Evolutionary conservation across 306 rosid species (phyloP).

Genomic region (Gynostemma pentaphyllum): DNA sequence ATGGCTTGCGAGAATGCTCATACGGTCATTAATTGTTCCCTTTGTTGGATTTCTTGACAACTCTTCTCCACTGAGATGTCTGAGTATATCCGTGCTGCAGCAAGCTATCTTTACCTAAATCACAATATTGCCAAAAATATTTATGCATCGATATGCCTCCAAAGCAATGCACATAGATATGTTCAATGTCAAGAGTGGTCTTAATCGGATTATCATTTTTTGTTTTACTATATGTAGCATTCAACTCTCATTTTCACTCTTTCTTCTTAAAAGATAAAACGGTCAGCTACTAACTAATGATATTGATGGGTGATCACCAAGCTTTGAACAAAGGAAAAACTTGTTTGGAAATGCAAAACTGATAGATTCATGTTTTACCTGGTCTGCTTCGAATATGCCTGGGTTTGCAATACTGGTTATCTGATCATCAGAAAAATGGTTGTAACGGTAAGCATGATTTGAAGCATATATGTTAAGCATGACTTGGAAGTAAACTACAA

Average conservation of each 20-base stretch:
- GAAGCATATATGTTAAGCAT: no score
- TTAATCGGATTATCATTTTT: not conserved
- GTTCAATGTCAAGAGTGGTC: not conserved
- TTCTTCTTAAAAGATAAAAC: not conserved
- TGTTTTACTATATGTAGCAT: not conserved
- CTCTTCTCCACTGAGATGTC: slow-evolving; percentile 90
- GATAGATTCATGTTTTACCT: slow-evolving; percentile 38
- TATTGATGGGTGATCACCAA: not conserved
- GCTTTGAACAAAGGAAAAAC: not conserved
- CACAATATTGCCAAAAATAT: slow-evolving; percentile 1
- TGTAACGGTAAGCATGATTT: slow-evolving; percentile 9
- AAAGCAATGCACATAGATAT: not conserved
- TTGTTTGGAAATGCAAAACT: not conserved
- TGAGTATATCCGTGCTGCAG: slow-evolving; percentile 79
- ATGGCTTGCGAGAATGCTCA: slow-evolving; percentile 74
- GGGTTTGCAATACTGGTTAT: slow-evolving; percentile 70
- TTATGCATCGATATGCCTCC: not conserved
- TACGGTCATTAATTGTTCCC: slow-evolving; percentile 62
- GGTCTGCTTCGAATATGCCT: slow-evolving; percentile 76
- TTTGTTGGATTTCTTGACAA: slow-evolving; percentile 56
- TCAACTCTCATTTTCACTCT: not conserved
- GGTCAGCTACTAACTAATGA: not conserved
- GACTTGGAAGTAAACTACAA: not conserved
- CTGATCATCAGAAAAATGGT: slow-evolving; percentile 27
- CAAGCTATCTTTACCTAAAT: slow-evolving; percentile 84